Conservation (phyloP, 1,139 yeast genomes). For the Casaregolazyma lundiana region DNA sequence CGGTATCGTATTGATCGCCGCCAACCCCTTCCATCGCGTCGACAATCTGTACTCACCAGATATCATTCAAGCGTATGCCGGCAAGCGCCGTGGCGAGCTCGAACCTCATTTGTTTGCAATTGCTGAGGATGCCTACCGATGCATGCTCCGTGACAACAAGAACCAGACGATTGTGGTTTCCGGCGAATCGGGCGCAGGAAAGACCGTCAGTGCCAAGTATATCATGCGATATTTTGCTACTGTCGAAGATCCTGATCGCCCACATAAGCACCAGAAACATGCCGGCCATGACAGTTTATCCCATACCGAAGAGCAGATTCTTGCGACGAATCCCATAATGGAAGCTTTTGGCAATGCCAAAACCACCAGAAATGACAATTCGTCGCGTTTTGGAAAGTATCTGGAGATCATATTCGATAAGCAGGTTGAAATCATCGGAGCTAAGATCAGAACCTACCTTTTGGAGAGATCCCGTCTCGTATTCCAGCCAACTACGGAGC, state of each 20-base stretch:
- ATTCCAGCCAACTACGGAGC: constrained; percentile 81
- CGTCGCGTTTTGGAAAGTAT: constrained; percentile 98
- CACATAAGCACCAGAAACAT: constrained; percentile 20
- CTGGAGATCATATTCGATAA: constrained; percentile 84
- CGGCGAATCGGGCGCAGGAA: constrained; percentile 99
- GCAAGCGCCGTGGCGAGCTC: constrained; percentile 85
- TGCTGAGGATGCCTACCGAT: constrained; percentile 96
- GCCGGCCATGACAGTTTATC: constrained; percentile 61
- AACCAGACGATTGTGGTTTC: constrained; percentile 96
- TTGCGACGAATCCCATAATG: constrained; percentile 92
- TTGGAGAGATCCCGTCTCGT: constrained; percentile 92
- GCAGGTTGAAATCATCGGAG: constrained; percentile 85
- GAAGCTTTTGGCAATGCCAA: constrained; percentile 99
- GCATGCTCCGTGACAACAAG: constrained; percentile 78
- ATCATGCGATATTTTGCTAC: constrained; percentile 97
- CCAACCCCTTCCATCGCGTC: constrained; percentile 90
- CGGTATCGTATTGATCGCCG: constrained; percentile 94
- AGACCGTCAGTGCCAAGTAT: constrained; percentile 94
- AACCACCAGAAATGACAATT: constrained; percentile 90
- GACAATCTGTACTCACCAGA: constrained; percentile 90
- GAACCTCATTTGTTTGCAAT: constrained; percentile 97
- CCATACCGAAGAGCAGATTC: constrained; percentile 86
- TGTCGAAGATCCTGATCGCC: constrained; percentile 64
- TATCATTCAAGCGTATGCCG: constrained; percentile 90
- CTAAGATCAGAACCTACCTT: constrained; percentile 90